A percentile compares a stretch with the other conserved stretches of the same genome.
phyloP scores from a whole-genome alignment of 352 stramenopile species.

The Phytophthora brassicae region DNA sequence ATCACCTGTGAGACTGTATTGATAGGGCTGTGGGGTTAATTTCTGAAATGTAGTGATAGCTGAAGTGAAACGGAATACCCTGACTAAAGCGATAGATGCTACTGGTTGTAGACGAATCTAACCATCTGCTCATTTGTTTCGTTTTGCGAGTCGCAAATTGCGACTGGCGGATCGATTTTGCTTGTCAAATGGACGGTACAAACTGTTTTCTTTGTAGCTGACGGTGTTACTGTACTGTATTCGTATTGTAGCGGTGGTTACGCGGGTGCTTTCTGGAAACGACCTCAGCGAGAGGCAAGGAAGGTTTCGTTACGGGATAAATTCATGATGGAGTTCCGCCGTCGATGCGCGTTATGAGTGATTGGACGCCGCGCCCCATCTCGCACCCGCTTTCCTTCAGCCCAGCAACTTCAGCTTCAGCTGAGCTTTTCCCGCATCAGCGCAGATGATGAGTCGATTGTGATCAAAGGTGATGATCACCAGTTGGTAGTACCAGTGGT shows the following conservation, averaged over 20 bases:
- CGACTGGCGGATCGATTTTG: no score
- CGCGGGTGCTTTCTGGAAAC: no score
- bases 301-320: no score
- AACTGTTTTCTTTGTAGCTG: no score
- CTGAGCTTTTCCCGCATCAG: constrained; percentile 18
- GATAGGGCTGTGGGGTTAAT: background rate
- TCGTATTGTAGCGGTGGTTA: constrained; percentile 1
- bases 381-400: background rate
- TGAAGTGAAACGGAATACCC: background rate
- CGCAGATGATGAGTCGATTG: no score
- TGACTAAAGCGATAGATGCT: background rate
- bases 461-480: no score
- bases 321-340: no score
- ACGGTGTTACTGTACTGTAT: no score
- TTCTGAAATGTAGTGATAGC: background rate
- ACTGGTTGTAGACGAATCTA: background rate
- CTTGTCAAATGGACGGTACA: no score
- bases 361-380: constrained; percentile 19
- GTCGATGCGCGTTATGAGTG: constrained; percentile 1
- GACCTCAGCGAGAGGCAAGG: no score
- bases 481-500: no score
- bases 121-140: background rate
- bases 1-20: constrained; percentile 5
- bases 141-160: no score
- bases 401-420: constrained; percentile 26